Percentiles rank a stretch among this genome's conserved stretches.
Evolutionary conservation across 495 filamentous ascomycete species (phyloP).

Genomic region (Lepraria neglecta): DNA sequence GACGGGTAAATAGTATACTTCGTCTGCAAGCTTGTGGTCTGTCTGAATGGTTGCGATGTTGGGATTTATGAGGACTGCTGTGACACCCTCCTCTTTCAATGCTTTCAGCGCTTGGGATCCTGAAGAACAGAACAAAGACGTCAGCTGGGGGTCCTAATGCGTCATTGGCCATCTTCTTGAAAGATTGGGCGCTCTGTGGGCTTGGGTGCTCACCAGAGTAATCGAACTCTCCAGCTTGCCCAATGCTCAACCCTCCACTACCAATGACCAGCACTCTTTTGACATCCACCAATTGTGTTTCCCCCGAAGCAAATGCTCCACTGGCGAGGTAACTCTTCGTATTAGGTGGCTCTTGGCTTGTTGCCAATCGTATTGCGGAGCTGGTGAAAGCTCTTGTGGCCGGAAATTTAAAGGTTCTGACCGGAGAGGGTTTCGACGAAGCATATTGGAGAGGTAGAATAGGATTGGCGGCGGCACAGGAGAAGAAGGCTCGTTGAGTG

Average conservation of each 20-base stretch:
- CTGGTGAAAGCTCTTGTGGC: conserved; percentile 9
- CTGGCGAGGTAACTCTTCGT: conserved; percentile 11
- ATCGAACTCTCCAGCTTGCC: conserved; percentile 94
- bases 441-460: not conserved
- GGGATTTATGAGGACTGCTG: conserved; percentile 93
- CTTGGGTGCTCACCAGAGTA: conserved; percentile 66
- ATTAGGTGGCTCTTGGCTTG: conserved; percentile 15
- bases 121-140: conserved; percentile 31
- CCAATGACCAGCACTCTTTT: conserved; percentile 95
- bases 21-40: conserved; percentile 92
- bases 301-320: conserved; percentile 10
- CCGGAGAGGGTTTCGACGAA: not conserved
- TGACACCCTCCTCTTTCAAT: conserved; percentile 89
- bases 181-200: not conserved
- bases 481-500: not conserved
- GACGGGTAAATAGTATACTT: conserved; percentile 96
- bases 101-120: conserved; percentile 96
- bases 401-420: not conserved
- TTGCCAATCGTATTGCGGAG: conserved; percentile 4
- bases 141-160: not conserved
- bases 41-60: conserved; percentile 99
- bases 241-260: conserved; percentile 89
- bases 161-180: not conserved
- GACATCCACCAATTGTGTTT: conserved; percentile 58
- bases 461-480: not conserved